Evolutionary conservation across 371 early-diverging fungal species (phyloP), one percentile per base, ranked within the genome.

Genomic region (Synchytrium microbalum): DNA sequence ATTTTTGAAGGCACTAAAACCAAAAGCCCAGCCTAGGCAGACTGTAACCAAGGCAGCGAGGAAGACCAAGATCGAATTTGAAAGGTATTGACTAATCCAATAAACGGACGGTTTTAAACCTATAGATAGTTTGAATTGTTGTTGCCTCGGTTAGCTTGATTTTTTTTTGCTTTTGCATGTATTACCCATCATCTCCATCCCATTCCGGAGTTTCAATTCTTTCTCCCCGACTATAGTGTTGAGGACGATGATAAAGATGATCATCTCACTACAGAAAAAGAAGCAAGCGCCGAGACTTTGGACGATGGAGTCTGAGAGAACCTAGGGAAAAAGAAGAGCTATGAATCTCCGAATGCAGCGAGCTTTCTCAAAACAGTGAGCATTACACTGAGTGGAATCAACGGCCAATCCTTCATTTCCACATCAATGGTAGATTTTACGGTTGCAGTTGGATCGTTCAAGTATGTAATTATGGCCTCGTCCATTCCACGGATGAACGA

Each of bases 131-230:
- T n/a, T n/a, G n/a, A n/a, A n/a, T n/a, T n/a, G n/a, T n/a, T n/a
- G n/a, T n/a, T n/a, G n/a, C n/a, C n/a, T n/a, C n/a, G n/a, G n/a
- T n/a, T n/a, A n/a, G n/a, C n/a, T n/a, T n/a, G n/a, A n/a, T n/a
- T n/a, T n/a, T n/a, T n/a, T n/a, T n/a, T n/a, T n/a, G n/a, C n/a
- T n/a, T n/a, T n/a, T n/a, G n/a, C n/a, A n/a, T n/a, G n/a, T n/a
- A n/a, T n/a, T n/a, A 2, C 88, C 88, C 88, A 88, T 87, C 82
- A 86, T 84, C 46, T 84, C 79, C 84, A 88, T 84, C 58, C 80
- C 82, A 63, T 83, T 81, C 23, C 83, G 75, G 60, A 86, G 72
- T 61, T 84, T 81, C 54, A 67, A 66, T 62, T 88, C 88, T 73
- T 88, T 88, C 62, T 88, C 88, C 19, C 75, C 64, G 5, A 88